phyloP scores from a whole-genome alignment of 495 filamentous ascomycete species.

The Barbatosphaeria neglecta region DNA sequence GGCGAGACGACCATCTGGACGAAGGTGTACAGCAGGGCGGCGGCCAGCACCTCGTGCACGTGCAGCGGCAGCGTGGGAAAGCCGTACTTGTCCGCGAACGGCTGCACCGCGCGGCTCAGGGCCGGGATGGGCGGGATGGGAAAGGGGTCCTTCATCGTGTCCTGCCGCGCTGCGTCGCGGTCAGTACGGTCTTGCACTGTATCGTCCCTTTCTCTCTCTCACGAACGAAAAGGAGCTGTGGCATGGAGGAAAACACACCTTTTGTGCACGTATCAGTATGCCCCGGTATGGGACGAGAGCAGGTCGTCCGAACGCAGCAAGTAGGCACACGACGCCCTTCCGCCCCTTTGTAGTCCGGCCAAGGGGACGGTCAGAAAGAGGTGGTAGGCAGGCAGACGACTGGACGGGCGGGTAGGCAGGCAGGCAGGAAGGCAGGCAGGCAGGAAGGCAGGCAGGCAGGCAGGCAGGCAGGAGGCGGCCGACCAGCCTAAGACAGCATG shows the following conservation, averaged over 20 bases:
- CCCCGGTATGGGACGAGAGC: too few species aligned
- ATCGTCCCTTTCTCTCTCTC: not conserved
- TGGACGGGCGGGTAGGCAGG: too few species aligned
- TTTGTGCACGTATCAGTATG: too few species aligned
- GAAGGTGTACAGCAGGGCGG: conserved; percentile 64
- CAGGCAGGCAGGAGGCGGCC: not conserved
- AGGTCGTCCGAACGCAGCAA: too few species aligned
- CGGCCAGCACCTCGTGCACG: conserved; percentile 74
- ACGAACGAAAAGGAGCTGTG: not conserved
- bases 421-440: too few species aligned
- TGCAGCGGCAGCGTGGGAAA: conserved; percentile 71
- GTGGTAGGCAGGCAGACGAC: too few species aligned
- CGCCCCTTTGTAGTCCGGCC: too few species aligned
- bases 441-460: not conserved
- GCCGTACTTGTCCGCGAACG: conserved; percentile 44
- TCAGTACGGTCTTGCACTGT: conserved; percentile 62
- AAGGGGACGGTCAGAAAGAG: too few species aligned
- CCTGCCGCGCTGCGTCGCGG: too few species aligned
- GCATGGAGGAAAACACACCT: too few species aligned
- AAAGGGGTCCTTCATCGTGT: conserved; percentile 61
- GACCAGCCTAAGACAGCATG: too few species aligned
- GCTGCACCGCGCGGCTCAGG: conserved; percentile 41
- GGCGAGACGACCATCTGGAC: conserved; percentile 68
- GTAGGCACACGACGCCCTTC: not conserved
- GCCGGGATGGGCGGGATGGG: conserved; percentile 44